Evolutionary conservation across 2,329 filamentous ascomycete genomes (phyloP), one percentile per base, ranked within the genome.

Genomic region (Neonectria hederae): DNA sequence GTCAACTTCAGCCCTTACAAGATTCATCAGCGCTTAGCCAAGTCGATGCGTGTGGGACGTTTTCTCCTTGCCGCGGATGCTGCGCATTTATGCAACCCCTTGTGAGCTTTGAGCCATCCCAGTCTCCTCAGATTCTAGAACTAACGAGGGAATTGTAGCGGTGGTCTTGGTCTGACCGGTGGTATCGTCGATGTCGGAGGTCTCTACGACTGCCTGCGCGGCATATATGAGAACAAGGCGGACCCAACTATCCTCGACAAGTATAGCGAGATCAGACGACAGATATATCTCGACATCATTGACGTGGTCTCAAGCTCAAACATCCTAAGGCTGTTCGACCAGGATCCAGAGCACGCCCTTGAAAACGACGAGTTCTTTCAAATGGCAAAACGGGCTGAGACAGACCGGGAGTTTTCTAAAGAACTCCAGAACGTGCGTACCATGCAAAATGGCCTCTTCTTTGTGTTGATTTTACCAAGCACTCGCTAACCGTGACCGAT

Each of bases 141-240:
- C 54, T 42, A 6, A 51, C 13, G 1, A 24, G 7, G 14, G 4
- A 4, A 24, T 54, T 45, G 13, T 13, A 67, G 84, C 76, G 88
- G 88, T 49, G 88, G 88, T 0, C 78, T 90, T 17, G 88, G 88
- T 1, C 83, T 90, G 54, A 90, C 87, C 0, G 87, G 87, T 6
- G 88, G 88, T 0, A 86, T 90, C 59, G 86, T 87, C n/a, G 88
- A 90, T 67, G 82, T 88, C 3, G 87, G 86, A 11, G 86, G 86
- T 0, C 80, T 90, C 6, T 87, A 83, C 62, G 87, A 90, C 68
- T 89, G 87, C 69, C 80, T 90, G 6, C 9, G 38, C 2, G 65
- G 65, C 1, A 61, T 67, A 11, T 56, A 63, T 5, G n/a, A n/a
- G 1, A 35, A 51, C 28, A 52, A 32, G 14, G 63, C 65, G 11